A percentile compares a stretch with the other conserved stretches of the same genome.
These are phyloP conservation scores for Trichoderma aggressivum DNA, from an alignment of 2,329 filamentous ascomycete genomes.

Conservation along the genomic window DNA sequence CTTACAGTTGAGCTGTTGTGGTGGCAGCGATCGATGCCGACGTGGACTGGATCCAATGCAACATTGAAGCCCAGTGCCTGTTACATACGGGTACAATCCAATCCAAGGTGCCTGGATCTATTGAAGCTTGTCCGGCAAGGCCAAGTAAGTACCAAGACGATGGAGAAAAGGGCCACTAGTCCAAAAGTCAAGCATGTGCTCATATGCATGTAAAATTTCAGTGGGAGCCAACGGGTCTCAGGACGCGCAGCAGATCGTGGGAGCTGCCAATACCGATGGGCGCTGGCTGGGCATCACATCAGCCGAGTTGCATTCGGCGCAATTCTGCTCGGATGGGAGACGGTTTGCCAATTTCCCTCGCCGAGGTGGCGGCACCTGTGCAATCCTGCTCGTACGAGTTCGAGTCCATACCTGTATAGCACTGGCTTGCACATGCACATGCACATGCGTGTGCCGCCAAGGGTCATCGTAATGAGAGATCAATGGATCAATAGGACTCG, in stretches of 20 bases:
- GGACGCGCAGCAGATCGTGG: not conserved
- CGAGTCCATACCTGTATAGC: too few relatives aligned
- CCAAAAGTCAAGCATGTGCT: not conserved
- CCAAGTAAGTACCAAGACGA: not conserved
- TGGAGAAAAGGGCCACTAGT: not conserved
- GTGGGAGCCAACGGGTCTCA: constrained; percentile 2
- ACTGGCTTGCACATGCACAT: not conserved
- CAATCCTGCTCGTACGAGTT: not conserved
- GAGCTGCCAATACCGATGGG: not conserved
- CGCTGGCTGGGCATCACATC: not conserved
- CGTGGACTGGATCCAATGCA: not conserved
- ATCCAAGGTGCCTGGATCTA: not conserved
- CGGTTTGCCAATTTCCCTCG: not conserved
- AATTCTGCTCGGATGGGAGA: not conserved
- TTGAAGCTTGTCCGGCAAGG: not conserved
- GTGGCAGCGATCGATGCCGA: not conserved
- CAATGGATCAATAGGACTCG: not conserved
- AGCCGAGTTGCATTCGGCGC: not conserved
- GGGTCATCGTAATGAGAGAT: not conserved
- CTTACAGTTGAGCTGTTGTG: not conserved
- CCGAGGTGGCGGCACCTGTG: constrained; percentile 9
- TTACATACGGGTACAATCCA: not conserved
- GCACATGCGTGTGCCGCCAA: not conserved
- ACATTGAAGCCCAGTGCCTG: not conserved
- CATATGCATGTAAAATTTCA: constrained; percentile 8